Evolutionary conservation across 371 early-diverging fungal genomes (phyloP).

Genomic region (Nematocida major): DNA sequence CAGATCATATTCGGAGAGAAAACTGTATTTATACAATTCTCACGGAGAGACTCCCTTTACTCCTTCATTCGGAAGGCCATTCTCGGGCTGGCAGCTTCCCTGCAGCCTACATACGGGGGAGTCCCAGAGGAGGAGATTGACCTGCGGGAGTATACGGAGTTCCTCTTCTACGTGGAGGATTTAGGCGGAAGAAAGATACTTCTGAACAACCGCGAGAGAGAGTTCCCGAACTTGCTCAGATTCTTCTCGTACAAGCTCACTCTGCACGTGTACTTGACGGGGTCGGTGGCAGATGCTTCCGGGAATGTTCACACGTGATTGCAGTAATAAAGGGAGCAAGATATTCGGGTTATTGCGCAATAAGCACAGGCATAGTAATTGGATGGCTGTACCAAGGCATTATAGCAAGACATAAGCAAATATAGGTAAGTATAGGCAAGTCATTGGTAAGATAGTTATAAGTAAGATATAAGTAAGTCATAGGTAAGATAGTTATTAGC

Average conservation of each 20-base stretch:
- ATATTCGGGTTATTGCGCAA: too few relatives aligned
- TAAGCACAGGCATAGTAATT: too few relatives aligned
- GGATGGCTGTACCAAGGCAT: too few relatives aligned
- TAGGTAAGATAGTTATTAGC: too few relatives aligned
- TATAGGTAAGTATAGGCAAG: too few relatives aligned
- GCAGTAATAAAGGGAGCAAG: not conserved
- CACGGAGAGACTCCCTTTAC: not conserved
- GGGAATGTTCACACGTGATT: too few relatives aligned
- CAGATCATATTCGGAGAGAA: slow-evolving; percentile 53
- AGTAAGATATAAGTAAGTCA: too few relatives aligned
- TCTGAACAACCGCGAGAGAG: not conserved
- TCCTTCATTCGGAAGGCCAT: slow-evolving; percentile 1
- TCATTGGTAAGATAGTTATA: too few relatives aligned
- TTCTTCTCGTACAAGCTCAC: slow-evolving; percentile 24
- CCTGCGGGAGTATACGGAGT: slow-evolving; percentile 29
- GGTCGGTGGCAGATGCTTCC: too few relatives aligned
- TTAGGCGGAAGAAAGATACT: not conserved
- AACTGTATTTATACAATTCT: slow-evolving; percentile 17
- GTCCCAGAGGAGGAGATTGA: slow-evolving; percentile 15
- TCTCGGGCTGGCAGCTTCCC: not conserved
- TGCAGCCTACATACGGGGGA: not conserved
- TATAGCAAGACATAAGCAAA: too few relatives aligned
- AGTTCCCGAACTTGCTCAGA: not conserved
- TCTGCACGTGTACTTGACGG: slow-evolving; percentile 14
- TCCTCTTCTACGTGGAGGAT: slow-evolving; percentile 37